These are phyloP conservation scores for Saraca asoca DNA, from an alignment of 331 rosid species.

Conservation along the genomic window DNA sequence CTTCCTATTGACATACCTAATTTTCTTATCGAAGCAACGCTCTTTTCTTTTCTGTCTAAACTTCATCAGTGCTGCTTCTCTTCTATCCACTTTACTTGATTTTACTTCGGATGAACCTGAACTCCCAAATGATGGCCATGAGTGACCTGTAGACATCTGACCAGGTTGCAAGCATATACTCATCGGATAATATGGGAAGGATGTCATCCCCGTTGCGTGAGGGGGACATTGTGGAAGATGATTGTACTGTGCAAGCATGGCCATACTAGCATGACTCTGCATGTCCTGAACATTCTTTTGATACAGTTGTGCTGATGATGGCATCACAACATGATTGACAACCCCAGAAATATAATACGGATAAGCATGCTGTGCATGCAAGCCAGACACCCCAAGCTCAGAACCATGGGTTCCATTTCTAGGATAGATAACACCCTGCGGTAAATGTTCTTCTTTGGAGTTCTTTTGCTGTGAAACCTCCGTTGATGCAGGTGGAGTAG, in stretches of 20 bases:
- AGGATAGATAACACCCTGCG: conserved; percentile 46
- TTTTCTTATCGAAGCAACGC: conserved; percentile 93
- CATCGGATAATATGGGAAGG: conserved; percentile 77
- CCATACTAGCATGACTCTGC: conserved; percentile 56
- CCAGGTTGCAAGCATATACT: conserved; percentile 71
- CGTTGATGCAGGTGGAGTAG: conserved; percentile 69
- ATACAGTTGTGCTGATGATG: conserved; percentile 64
- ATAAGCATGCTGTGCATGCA: conserved; percentile 61
- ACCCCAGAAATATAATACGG: conserved; percentile 73
- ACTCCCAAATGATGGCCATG: conserved; percentile 74
- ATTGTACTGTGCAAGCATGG: conserved; percentile 68
- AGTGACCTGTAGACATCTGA: conserved; percentile 61
- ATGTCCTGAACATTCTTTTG: conserved; percentile 72
- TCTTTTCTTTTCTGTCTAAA: conserved; percentile 97
- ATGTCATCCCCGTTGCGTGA: conserved; percentile 63
- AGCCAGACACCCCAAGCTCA: conserved; percentile 49
- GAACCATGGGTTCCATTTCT: conserved; percentile 54
- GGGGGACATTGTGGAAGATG: conserved; percentile 76
- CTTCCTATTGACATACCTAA: conserved; percentile 84
- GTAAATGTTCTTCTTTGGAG: conserved; percentile 50
- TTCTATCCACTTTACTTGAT: conserved; percentile 71
- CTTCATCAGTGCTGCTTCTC: conserved; percentile 96
- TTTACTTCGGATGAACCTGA: conserved; percentile 61
- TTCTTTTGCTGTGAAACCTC: conserved; percentile 57
- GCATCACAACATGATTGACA: conserved; percentile 72